phyloP scores from a whole-genome alignment of 768 basidiomycete genomes.

The Tricholoma sp. region DNA sequence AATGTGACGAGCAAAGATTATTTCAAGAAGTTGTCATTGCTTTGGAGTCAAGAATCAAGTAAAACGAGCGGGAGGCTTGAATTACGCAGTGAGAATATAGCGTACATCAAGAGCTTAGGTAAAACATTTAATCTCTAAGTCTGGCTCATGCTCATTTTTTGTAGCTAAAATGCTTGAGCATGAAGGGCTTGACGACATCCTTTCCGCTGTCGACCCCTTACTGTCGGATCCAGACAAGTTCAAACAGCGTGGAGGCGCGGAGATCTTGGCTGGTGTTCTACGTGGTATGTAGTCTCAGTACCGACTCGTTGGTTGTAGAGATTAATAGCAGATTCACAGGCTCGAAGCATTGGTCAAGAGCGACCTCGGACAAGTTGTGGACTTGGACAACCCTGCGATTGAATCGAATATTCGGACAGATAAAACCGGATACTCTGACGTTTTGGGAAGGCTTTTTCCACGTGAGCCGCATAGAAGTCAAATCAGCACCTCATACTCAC shows the following conservation, averaged over 20 bases:
- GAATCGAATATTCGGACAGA: constrained; percentile 59
- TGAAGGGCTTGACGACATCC: constrained; percentile 44
- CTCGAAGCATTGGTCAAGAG: constrained; percentile 77
- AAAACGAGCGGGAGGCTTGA: constrained; percentile 48
- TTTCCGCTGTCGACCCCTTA: constrained; percentile 54
- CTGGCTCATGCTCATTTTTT: not conserved
- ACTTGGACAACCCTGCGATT: constrained; percentile 62
- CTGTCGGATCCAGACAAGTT: constrained; percentile 68
- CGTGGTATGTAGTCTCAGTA: constrained; percentile 45
- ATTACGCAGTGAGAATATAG: constrained; percentile 46
- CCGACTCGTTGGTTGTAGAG: not conserved
- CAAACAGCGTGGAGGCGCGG: constrained; percentile 74
- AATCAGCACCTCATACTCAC: not conserved
- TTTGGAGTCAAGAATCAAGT: constrained; percentile 82
- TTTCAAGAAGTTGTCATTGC: constrained; percentile 51
- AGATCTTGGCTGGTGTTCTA: constrained; percentile 64
- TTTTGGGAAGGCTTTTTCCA: constrained; percentile 71
- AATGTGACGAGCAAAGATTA: constrained; percentile 46
- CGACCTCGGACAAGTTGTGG: constrained; percentile 56
- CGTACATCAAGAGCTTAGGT: constrained; percentile 38
- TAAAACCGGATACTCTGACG: constrained; percentile 78
- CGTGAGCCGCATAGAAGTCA: constrained; percentile 27
- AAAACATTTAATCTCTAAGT: not conserved
- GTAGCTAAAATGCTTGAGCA: constrained; percentile 65
- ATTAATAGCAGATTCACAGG: constrained; percentile 34